Base-by-base conservation (phyloP, 495 filamentous ascomycete species). In the Aspergillus carlsbadensis region DNA sequence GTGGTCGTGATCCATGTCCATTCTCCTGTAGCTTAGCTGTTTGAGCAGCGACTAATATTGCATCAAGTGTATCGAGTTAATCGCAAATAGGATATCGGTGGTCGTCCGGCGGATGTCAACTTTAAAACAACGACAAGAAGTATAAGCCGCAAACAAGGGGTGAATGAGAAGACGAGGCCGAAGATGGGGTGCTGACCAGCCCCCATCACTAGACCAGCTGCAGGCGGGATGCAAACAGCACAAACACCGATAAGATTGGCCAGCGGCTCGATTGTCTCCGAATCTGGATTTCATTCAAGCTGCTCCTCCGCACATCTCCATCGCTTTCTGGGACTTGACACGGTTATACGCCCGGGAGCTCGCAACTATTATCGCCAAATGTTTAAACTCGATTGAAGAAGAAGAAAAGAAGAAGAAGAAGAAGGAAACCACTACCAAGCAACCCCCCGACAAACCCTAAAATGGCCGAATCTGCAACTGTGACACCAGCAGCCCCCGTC, bases 1-100 rank as follows among this genome's bases (percentile, higher is more conserved):
- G 46, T 74, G 77, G 14, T 59, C 63, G 43, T 76, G 71, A 50
- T 66, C 68, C 73, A 76, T 77, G 50, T 74, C 71, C 74, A 75
- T 76, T 10, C 48, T 57, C 21, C 66, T 65, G 42, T 76, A 70
- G 46, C 76, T 46, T 59, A 42, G 44, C 36, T 6, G 26, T 6
- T 40, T 29, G 33, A 22, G 22, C 13, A 3, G 36, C 15, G 13
- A 39, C 13, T 14, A 13, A 2, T 13, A 14, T 10, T 18, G 21
- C 14, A 14, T 39, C 5, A 14, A n/a, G n/a, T n/a, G 13, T 14
- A 5, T 39, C 36, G 11, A 14, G 36, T 14, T 14, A 5, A 39
- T 39, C 13, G 26, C 4, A 29, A 29, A 24, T 43, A 24, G 41
- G 13, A 45, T 21, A 5, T 10, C 20, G 6, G 18, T 24, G 18